A percentile compares a stretch with the other conserved stretches of the same genome.
Conservation (phyloP, 2,329 filamentous ascomycete species). For the Talaromyces islandicus region DNA sequence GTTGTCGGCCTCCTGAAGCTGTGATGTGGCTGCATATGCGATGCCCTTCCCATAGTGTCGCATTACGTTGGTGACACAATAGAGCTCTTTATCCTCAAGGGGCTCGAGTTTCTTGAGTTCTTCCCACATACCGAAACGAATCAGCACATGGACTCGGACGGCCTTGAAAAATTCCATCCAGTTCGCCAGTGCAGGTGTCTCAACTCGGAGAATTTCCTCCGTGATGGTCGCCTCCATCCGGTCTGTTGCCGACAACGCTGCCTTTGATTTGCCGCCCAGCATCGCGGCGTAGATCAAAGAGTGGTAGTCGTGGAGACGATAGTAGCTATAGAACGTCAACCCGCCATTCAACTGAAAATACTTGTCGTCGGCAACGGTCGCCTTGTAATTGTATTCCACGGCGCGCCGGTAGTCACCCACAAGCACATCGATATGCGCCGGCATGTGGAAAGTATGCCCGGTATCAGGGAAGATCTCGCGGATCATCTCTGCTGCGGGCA, state of each 20-base stretch:
- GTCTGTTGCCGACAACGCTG: slow-evolving; percentile 53
- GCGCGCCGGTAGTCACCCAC: slow-evolving; percentile 62
- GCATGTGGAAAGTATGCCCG: slow-evolving; percentile 68
- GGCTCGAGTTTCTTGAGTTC: slow-evolving; percentile 10
- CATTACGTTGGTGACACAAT: slow-evolving; percentile 62
- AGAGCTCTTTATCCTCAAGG: slow-evolving; percentile 45
- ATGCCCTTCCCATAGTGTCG: slow-evolving; percentile 60
- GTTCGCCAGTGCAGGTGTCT: slow-evolving; percentile 12
- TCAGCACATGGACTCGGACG: slow-evolving; percentile 9
- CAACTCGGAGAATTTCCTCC: slow-evolving; percentile 47
- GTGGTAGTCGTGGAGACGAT: slow-evolving; percentile 66
- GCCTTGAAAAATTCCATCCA: slow-evolving; percentile 13
- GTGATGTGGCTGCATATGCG: slow-evolving; percentile 53
- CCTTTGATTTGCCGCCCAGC: slow-evolving; percentile 58
- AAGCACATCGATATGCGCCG: slow-evolving; percentile 65
- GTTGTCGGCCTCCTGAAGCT: slow-evolving; percentile 36
- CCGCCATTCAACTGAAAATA: slow-evolving; percentile 54
- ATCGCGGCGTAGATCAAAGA: slow-evolving; percentile 68
- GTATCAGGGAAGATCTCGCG: slow-evolving; percentile 59
- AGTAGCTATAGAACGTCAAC: slow-evolving; percentile 67
- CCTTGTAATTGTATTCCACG: slow-evolving; percentile 58
- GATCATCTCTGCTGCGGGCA: slow-evolving; percentile 55
- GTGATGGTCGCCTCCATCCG: slow-evolving; percentile 57
- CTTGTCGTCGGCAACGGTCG: slow-evolving; percentile 60
- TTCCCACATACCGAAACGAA: slow-evolving; percentile 13